Evolutionary conservation across 139 green algal genomes (phyloP), one percentile per base, ranked within the genome.

Genomic region (Coelastrella sp.): DNA sequence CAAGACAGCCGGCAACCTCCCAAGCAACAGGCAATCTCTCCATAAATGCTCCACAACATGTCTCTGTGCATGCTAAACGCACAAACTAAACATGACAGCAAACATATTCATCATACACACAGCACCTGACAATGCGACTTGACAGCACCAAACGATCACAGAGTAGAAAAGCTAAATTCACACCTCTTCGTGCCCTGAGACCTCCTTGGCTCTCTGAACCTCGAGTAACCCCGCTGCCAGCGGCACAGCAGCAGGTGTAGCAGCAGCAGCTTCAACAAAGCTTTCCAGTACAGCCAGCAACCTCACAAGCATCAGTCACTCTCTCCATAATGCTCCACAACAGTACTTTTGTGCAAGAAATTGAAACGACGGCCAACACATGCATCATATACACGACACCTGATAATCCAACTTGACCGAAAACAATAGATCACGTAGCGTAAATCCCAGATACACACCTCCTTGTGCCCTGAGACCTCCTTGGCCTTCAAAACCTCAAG

Each of bases 281-380:
- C 58, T 61, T 6, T 80, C 94, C 73, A 96, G 90, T 4, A 94
- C 95, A 11, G 87, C 71, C 19, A 98, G 92, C 83, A 99, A 84
- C 32, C 95, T 91, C 3, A 95, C 97, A 64, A 99, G 94, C 79
- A 99, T 56, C 68, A 96, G 79, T 73, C 90, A 66, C 77, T 98
- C 73, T 8, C 73, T 20, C 97, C 97, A n/a, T 98, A 97, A 58
- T 81, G 81, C 71, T 22, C 11, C 60, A 82, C 90, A 81, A 80
- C 65, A 32, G 90, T 64, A 56, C 90, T 83, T 73, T 92, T 56
- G n/a, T 98, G 93, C 81, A 98, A n/a, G n/a, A n/a, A n/a, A n/a
- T n/a, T n/a, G n/a, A n/a, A n/a, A n/a, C n/a, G n/a, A n/a, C n/a
- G n/a, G n/a, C n/a, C n/a, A n/a, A n/a, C n/a, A n/a, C n/a, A n/a